Base-by-base conservation (phyloP, 306 rosid genomes). In the Vigna mungo region DNA sequence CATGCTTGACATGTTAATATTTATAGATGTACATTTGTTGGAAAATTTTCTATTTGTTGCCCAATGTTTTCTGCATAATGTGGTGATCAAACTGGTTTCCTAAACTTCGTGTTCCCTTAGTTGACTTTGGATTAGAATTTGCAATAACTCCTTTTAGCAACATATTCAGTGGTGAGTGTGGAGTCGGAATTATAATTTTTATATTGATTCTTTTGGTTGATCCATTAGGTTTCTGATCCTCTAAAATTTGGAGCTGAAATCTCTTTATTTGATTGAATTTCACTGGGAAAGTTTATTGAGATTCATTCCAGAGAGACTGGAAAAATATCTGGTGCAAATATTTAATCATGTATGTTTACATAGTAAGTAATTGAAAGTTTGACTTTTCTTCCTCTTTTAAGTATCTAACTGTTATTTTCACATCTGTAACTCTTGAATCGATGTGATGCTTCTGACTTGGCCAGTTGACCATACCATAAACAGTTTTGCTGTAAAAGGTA, bases 401-500 rank as follows among this genome's bases (percentile, higher is more conserved):
- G n/a, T n/a, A n/a, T n/a, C n/a, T n/a, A n/a, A n/a, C n/a, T n/a
- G n/a, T n/a, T n/a, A n/a, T n/a, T n/a, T n/a, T n/a, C n/a, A n/a
- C n/a, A n/a, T n/a, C n/a, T n/a, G n/a, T n/a, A n/a, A n/a, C n/a
- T 83, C 71, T 63, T 82, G 68, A 82, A 72, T 51, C 68, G 46
- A 30, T 70, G 82, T 80, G 77, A 51, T 80, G 78, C 75, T 65
- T 54, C 65, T 44, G 68, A 73, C n/a, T 53, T 79, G 47, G 47
- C 47, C 14, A 2, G 47, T 10, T 43, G 61, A 59, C 64, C 79
- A 55, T 75, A 65, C 71, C 77, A 46, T 74, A 60, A 71, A 79
- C 88, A n/a, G n/a, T n/a, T n/a, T n/a, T n/a, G n/a, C n/a, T 92
- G 99, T 95, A 92, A 88, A 95, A 95, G 99, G 99, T 95, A 91